Base-by-base conservation (phyloP, 1,139 yeast genomes). In the Protomyces arabidopsidicola region DNA sequence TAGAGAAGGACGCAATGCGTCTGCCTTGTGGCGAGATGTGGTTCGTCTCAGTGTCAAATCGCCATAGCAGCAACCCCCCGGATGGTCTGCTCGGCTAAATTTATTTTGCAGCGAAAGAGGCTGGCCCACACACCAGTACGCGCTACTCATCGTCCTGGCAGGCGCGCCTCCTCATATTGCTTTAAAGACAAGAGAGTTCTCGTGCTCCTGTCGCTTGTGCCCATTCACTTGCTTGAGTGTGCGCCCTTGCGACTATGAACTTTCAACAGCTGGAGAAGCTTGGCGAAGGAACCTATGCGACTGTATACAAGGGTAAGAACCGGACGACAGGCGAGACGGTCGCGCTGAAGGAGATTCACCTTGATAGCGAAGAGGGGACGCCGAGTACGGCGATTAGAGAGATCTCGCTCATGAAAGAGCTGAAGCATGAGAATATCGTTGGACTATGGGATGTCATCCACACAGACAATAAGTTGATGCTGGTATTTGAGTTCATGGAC, bases 321-420 rank as follows among this genome's bases (percentile, higher is more conserved):
- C 83, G 95, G 63, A 83, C 90, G 65, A 87, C 97, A 0, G 98
- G 98, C 4, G 90, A 93, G 38, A 81, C 90, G 61, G 98, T 93
- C 27, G 98, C 98, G 0, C 79, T 93, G 71, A 93, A 93, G 74
- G 98, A 93, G 75, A 95, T 93, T 75, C 90, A 87, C 70, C 80
- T 93, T 68, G 99, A 93, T 73, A 87, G 95, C 22, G 72, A 70
- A 51, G 99, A 93, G 75, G 98, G 98, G 12, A 93, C 98, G 0
- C 98, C 98, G 1, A 90, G 97, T 0, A 93, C 98, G 0, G 98
- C 98, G 8, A 93, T 93, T 69, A 82, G 98, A 70, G 98, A 93
- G 75, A 93, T 93, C 67, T 93, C 98, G 8, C 79, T 93, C 67
- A 90, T 93, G 97, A 93, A 93, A 75, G 98, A 93, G 75, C 81